Base-by-base conservation (phyloP, 2,329 filamentous ascomycete species). In the Cladophialophora exuberans region DNA sequence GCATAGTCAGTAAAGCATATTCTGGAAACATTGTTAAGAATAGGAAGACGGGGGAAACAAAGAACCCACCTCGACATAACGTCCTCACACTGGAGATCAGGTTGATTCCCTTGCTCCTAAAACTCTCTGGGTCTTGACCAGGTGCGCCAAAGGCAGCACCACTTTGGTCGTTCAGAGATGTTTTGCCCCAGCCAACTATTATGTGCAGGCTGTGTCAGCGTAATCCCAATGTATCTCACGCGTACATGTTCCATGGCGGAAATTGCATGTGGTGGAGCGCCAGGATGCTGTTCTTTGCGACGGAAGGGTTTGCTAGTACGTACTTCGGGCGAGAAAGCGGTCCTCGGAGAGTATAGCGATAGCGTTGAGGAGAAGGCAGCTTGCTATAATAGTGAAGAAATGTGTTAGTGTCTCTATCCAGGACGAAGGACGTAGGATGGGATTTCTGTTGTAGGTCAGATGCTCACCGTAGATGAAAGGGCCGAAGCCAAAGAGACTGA, bases 301-400 rank as follows among this genome's bases (percentile, higher is more conserved):
- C 7, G 15, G 11, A 11, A 33, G 33, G 26, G 9, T 17, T 1
- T 28, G 36, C 4, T 9, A 13, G 30, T 20, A 58, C 58, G 26
- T 61, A 61, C 76, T 91, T 73, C 90, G 85, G 54, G 87, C 88
- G 63, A 96, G 88, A 73, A 96, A 96, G 60, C 91, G 88, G 76
- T 96, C 91, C 83, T 96, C 92, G 66, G 90, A 96, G 62, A 97
- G 87, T 69, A 97, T 85, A 61, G 92, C 90, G 70, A 97, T 87
- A 63, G 90, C 90, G 75, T 99, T 99, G 75, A 94, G 86, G 70
- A 97, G 83, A 68, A 97, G 89, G 41, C 58, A 61, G 36, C 43
- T 54, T 15, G 58, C 58, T 61, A 23, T 42, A 13, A 25, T 22
- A 80, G 30, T 31, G 41, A n/a, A 52, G n/a, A 36, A 20, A 23